Evolutionary conservation across 2,329 filamentous ascomycete genomes (phyloP), one percentile per base, ranked within the genome.

Genomic region (Stachybotrys chartarum): DNA sequence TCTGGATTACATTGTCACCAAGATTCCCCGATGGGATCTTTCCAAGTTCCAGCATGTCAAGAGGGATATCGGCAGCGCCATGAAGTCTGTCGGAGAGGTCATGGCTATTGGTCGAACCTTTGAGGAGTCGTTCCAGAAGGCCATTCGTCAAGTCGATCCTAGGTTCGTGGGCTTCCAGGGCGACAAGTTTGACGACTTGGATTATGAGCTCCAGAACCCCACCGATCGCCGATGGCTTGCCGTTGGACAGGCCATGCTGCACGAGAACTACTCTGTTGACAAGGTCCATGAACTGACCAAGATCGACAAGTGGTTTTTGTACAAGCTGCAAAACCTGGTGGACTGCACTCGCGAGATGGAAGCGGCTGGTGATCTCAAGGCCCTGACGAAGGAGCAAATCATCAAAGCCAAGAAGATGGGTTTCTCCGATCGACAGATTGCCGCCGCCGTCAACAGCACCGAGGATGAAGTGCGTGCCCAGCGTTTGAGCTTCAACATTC

Each of bases 81-180:
- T 99, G 94, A 99, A 97, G 79, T 97, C 92, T 30, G 92, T 99
- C 56, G 94, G 94, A 70, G 94, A 99, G 75, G 94, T 99, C 58
- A 99, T 99, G 94, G 94, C 94, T 61, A 97, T 99, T 66, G 94
- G 94, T 63, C 87, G 94, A 73, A 97, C 94, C 32, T 99, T 97
- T 66, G 94, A 99, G 75, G 94, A 99, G 77, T 96, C 91, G 16
- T 96, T 99, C 79, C 94, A 99, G 75, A 99, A 99, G 80, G 94
- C 94, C 59, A 96, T 97, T 69, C 90, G 94, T 58, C 91, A 96
- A 77, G 93, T 99, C 61, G 94, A 99, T 70, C 93, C 94, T 63
- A 84, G 83, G 66, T 97, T 90, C 70, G 76, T 93, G 60, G 94
- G 94, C 62, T 95, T 97, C 80, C 91, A 97, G 78, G 93, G 91